Evolutionary conservation across 225 moss, liverwort and hornwort species (phyloP), one percentile per base, ranked within the genome.

Genomic region (Pseudisothecium myosuroides): DNA sequence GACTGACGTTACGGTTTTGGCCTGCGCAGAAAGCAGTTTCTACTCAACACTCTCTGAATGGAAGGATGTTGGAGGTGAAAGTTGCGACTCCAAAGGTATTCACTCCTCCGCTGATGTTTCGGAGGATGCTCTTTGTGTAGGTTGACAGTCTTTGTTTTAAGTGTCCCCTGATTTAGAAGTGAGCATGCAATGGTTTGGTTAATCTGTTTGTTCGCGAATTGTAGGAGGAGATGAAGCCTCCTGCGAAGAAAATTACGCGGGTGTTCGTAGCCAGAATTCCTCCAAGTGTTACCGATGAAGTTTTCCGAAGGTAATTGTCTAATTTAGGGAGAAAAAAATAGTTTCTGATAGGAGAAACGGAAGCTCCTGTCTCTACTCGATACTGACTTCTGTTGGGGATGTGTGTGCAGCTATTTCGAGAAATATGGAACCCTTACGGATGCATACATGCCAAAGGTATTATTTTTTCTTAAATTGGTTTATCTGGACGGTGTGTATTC

Each of bases 141-240:
- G 31, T 74, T 77, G 77, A 85, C 32, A 41, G 34, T 84, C 47
- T 56, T 71, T 43, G 65, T 74, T 82, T 49, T 43, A 58, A 56
- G 45, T 67, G 60, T 88, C 78, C 39, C 23, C 39, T 56, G 65
- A 28, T 52, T 52, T 39, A 66, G 67, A 82, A 73, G 59, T 73
- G 79, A 85, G 78, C 36, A 74, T 83, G 71, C 24, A 82, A 82
- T 65, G 49, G 9, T 86, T 74, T 89, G 85, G 58, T 90, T 90
- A 69, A 90, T 81, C 56, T 84, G 60, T 81, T 88, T 81, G 41
- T 87, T 41, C 65, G 64, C 41, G 43, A 72, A 28, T 81, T 69
- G 39, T 93, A 96, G 96, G 98, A 98, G 93, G 98, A 98, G 85
- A 98, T 98, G 98, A 98, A 98, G 91, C 97, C 97, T 49, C 98